A percentile compares a stretch with the other conserved stretches of the same genome.
Evolutionary conservation across 202 grass and related monocot species (phyloP).

Genomic region (Sporobolus alterniflorus): DNA sequence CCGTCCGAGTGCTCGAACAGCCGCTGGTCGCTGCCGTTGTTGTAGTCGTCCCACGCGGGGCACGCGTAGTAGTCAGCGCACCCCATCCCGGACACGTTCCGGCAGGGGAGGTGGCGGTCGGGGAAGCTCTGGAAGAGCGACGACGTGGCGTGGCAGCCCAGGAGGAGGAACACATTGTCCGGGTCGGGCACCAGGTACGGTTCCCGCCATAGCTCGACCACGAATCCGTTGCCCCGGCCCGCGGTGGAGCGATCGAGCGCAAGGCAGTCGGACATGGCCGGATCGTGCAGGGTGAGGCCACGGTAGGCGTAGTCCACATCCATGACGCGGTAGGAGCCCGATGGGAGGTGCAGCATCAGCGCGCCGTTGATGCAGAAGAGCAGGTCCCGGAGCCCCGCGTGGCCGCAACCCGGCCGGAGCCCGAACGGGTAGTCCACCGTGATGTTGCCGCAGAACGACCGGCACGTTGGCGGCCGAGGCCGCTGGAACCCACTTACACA

Average conservation of each 20-base stretch:
- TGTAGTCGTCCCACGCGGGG: constrained; percentile 73
- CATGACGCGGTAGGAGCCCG: constrained; percentile 90
- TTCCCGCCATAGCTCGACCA: constrained; percentile 77
- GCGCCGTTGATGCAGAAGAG: constrained; percentile 90
- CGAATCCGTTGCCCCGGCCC: constrained; percentile 75
- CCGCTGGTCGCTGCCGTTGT: background rate
- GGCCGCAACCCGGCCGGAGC: constrained; percentile 77
- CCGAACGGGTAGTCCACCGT: constrained; percentile 97
- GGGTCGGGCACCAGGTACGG: constrained; percentile 67
- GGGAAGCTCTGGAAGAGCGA: constrained; percentile 97
- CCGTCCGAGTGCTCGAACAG: constrained; percentile 34
- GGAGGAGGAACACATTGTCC: constrained; percentile 96
- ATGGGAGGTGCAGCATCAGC: constrained; percentile 92
- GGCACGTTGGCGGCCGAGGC: constrained; percentile 41
- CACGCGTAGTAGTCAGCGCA: constrained; percentile 82
- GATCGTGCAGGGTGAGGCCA: constrained; percentile 82
- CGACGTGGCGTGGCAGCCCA: constrained; percentile 76
- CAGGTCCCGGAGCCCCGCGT: constrained; percentile 81
- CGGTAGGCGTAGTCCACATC: constrained; percentile 92
- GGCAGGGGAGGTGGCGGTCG: constrained; percentile 76
- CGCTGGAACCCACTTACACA: background rate
- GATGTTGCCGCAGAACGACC: constrained; percentile 91
- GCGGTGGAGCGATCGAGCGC: constrained; percentile 60
- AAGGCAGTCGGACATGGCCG: constrained; percentile 96
- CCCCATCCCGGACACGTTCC: constrained; percentile 84